Evolutionary conservation across 1,139 yeast species (phyloP).

Genomic region (Geotrichum europaeum): DNA sequence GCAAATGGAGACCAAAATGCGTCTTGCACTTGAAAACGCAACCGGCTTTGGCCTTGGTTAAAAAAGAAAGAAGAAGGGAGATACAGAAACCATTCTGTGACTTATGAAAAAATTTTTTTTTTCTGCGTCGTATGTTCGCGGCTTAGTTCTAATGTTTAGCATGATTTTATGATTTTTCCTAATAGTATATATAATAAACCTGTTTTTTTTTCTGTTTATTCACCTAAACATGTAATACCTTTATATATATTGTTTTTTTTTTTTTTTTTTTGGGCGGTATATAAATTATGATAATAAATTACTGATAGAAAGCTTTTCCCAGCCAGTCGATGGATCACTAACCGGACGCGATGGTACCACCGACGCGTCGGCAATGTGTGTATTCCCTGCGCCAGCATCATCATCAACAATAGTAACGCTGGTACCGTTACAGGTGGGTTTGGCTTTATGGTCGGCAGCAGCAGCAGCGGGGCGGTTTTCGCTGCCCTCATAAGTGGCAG

Average conservation of each 20-base stretch:
- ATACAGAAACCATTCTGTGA: background rate
- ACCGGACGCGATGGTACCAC: background rate
- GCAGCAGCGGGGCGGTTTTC: background rate
- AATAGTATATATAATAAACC: background rate
- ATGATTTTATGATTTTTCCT: background rate
- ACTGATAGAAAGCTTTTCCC: background rate
- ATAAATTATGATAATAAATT: background rate
- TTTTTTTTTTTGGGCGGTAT: background rate
- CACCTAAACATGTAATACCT: background rate
- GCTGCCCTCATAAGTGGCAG: background rate
- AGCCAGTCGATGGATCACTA: background rate
- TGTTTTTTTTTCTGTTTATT: background rate
- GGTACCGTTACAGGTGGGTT: background rate
- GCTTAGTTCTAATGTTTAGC: background rate
- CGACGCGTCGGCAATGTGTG: background rate
- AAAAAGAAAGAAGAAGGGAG: background rate
- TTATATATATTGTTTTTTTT: background rate
- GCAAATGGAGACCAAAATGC: conserved; percentile 21
- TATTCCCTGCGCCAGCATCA: background rate
- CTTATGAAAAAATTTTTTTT: background rate
- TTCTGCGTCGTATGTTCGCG: background rate
- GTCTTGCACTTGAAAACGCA: conserved; percentile 26
- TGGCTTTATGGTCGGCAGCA: background rate
- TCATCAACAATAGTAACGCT: background rate
- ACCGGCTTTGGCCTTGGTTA: conserved; percentile 30